Evolutionary conservation across 805 yeast species (phyloP).

Genomic region (Clavispora fructus): DNA sequence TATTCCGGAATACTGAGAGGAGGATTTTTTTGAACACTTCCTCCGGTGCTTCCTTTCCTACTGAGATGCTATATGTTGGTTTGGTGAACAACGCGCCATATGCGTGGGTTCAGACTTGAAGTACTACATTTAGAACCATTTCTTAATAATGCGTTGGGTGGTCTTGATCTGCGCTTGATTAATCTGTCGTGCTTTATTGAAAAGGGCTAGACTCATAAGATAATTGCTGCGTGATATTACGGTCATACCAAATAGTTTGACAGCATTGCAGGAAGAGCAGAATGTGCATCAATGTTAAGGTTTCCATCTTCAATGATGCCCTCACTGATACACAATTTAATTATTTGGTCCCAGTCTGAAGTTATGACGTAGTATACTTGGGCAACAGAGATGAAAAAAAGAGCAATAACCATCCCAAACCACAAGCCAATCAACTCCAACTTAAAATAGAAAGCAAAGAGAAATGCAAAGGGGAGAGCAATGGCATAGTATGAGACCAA

Average conservation of each 20-base stretch:
- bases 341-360: constrained; percentile 41
- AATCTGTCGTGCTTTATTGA: too few species aligned
- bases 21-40: too few species aligned
- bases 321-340: constrained; percentile 37
- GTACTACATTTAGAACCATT: too few species aligned
- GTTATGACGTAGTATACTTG: constrained; percentile 37
- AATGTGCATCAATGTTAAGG: constrained; percentile 24
- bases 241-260: constrained; percentile 9
- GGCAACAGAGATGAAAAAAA: constrained; percentile 33
- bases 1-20: too few species aligned
- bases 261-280: constrained; percentile 24
- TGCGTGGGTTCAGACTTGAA: too few species aligned
- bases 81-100: too few species aligned
- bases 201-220: background rate
- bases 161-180: too few species aligned
- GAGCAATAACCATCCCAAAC: constrained; percentile 35
- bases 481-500: constrained; percentile 43
- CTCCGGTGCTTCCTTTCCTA: too few species aligned
- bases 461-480: constrained; percentile 45
- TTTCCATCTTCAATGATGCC: constrained; percentile 36
- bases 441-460: constrained; percentile 37
- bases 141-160: too few species aligned
- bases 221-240: background rate
- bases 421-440: constrained; percentile 44
- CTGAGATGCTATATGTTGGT: too few species aligned